Evolutionary conservation across 1,284 basidiomycete species (phyloP).

Genomic region (Austroboletus rostrupii): DNA sequence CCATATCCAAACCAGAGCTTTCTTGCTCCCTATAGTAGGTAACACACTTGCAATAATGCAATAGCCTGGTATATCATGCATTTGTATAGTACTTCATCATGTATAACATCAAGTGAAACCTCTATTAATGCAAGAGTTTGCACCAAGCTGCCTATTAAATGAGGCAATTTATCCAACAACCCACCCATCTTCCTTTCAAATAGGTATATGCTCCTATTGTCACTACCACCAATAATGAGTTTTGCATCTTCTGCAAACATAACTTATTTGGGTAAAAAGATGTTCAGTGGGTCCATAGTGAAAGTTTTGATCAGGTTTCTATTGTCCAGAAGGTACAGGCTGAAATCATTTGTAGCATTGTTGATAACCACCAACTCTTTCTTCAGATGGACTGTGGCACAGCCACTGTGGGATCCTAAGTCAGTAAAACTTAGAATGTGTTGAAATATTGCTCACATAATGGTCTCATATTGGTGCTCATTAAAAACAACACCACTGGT

Average conservation of each 20-base stretch:
- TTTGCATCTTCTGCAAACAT: constrained; percentile 9
- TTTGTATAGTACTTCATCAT: too few species aligned
- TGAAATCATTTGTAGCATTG: too few species aligned
- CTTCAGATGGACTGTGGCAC: too few species aligned
- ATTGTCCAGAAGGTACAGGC: constrained; percentile 4
- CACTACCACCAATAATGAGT: constrained; percentile 8
- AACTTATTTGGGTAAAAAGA: constrained; percentile 9
- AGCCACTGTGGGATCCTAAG: not conserved
- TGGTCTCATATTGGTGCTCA: constrained; percentile 6
- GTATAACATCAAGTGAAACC: too few species aligned
- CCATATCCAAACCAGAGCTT: too few species aligned
- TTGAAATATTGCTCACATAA: constrained; percentile 2
- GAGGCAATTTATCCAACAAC: not conserved
- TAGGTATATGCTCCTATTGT: constrained; percentile 7
- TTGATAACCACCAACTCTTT: too few species aligned
- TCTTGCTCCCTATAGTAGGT: too few species aligned
- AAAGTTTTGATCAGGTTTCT: not conserved
- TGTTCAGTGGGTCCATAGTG: not conserved
- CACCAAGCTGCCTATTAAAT: too few species aligned
- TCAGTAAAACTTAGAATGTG: too few species aligned
- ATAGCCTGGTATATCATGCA: too few species aligned
- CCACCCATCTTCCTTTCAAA: constrained; percentile 1
- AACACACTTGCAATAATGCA: too few species aligned
- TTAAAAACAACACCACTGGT: not conserved
- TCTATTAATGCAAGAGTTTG: too few species aligned